Evolutionary conservation across 352 stramenopile genomes (phyloP).

Genomic region (Plasmopara muralis): DNA sequence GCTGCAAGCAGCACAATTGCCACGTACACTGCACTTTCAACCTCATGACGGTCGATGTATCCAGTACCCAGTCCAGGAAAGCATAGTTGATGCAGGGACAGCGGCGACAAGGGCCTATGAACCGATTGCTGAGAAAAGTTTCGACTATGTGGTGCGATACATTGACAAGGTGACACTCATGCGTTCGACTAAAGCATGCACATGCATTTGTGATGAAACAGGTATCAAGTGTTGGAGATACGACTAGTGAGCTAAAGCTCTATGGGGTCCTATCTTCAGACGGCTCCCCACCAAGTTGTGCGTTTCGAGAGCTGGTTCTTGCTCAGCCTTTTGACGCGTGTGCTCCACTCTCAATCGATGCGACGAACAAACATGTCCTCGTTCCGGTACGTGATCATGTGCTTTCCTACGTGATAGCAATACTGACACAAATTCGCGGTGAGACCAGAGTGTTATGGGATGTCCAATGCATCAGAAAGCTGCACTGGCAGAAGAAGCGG

Average conservation of each 20-base stretch:
- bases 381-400: slow-evolving; percentile 33
- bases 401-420: neutral
- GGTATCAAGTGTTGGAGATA: slow-evolving; percentile 40
- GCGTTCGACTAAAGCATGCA: neutral
- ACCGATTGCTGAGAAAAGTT: slow-evolving; percentile 15
- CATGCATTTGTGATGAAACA: slow-evolving; percentile 10
- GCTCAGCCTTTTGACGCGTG: slow-evolving; percentile 53
- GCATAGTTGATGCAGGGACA: slow-evolving; percentile 14
- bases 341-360: slow-evolving; percentile 33
- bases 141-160: slow-evolving; percentile 45
- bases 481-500: slow-evolving; percentile 44
- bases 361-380: slow-evolving; percentile 49
- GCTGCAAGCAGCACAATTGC: slow-evolving; percentile 33
- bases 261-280: slow-evolving; percentile 56
- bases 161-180: neutral
- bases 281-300: slow-evolving; percentile 45
- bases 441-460: slow-evolving; percentile 29
- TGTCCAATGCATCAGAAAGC: slow-evolving; percentile 69
- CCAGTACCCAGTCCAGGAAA: slow-evolving; percentile 12
- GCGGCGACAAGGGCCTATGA: slow-evolving; percentile 11
- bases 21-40: slow-evolving; percentile 54
- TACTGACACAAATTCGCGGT: neutral
- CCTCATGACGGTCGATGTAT: slow-evolving; percentile 46
- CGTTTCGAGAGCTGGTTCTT: slow-evolving; percentile 44
- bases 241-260: slow-evolving; percentile 35